Evolutionary conservation across 208 protist genomes (phyloP), one percentile per base, ranked within the genome.

Genomic region (Naegleria gruberi): DNA sequence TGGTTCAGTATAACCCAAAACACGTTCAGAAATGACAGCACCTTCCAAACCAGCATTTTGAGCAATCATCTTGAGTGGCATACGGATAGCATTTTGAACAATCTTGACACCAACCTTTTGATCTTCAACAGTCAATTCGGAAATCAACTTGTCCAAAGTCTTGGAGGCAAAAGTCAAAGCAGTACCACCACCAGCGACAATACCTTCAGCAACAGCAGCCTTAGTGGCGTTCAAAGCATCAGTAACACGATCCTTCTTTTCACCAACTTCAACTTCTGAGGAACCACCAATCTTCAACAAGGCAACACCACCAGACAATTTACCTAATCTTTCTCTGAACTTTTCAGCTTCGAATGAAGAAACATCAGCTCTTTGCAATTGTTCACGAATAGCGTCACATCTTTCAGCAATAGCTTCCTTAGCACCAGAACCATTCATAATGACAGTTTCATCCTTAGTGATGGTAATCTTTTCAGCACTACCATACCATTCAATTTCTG

Each of bases 161-260:
- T 94, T 91, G 91, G 96, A 95, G 46, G 97, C 95, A 93, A 97
- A 95, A 41, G 99, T 94, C 55, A 99, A 94, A 34, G 98, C 98
- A 89, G 95, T 94, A 91, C 98, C 98, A 90, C 99, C 99, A 91
- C 98, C 98, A 87, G 98, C 94, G 30, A 99, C 97, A 89, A 99
- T 99, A 92, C 99, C 99, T 95, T 99, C 98, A 93, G 99, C 96
- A 82, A 99, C 97, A 55, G 99, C 99, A 26, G 98, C 98, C 87
- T 98, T 95, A 3, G 98, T 99, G 17, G 99, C 98, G 94, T 98
- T 99, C n/a, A 99, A 95, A 10, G 99, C 99, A 93, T 99, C 99
- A 17, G 95, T 96, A 26, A 99, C 95, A 89, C 98, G 95, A 95
- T 99, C 99, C 94, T 99, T 99, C 96, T 98, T 99, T 95, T 99